Percentiles rank a stretch among this genome's conserved stretches.
These are phyloP conservation scores for Toxicodendron radicans DNA, from an alignment of 345 rosid species.

Conservation along the genomic window DNA sequence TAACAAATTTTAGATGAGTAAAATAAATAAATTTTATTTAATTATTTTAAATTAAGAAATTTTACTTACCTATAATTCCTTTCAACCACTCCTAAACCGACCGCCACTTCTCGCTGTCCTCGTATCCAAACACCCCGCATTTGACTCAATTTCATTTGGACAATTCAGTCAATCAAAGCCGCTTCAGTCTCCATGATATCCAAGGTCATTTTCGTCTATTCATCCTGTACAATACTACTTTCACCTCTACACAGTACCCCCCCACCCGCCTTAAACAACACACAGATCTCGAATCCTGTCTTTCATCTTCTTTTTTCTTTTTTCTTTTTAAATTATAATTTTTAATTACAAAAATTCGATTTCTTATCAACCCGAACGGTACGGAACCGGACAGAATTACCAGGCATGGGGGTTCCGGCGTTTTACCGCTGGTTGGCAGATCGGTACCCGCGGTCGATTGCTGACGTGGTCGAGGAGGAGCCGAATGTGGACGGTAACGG, in stretches of 20 bases:
- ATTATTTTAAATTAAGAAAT: no score
- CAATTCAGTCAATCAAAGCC: neutral
- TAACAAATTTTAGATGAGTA: no score
- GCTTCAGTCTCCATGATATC: no score
- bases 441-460: slow-evolving; percentile 79
- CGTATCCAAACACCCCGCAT: neutral
- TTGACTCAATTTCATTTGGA: neutral
- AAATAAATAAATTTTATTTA: no score
- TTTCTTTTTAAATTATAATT: neutral
- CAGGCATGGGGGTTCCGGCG: slow-evolving; percentile 91
- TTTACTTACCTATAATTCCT: no score
- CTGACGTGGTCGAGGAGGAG: slow-evolving; percentile 83
- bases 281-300: slow-evolving; percentile 13
- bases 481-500: slow-evolving; percentile 45
- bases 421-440: slow-evolving; percentile 96
- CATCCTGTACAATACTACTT: neutral
- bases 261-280: neutral
- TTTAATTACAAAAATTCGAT: neutral
- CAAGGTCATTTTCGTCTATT: slow-evolving; percentile 8
- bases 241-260: neutral
- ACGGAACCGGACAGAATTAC: slow-evolving; percentile 11
- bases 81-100: neutral
- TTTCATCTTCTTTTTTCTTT: no score
- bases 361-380: neutral
- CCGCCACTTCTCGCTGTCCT: neutral